Conservation (phyloP, 148 eudicot genomes). For the Chenopodium berlandieri region DNA sequence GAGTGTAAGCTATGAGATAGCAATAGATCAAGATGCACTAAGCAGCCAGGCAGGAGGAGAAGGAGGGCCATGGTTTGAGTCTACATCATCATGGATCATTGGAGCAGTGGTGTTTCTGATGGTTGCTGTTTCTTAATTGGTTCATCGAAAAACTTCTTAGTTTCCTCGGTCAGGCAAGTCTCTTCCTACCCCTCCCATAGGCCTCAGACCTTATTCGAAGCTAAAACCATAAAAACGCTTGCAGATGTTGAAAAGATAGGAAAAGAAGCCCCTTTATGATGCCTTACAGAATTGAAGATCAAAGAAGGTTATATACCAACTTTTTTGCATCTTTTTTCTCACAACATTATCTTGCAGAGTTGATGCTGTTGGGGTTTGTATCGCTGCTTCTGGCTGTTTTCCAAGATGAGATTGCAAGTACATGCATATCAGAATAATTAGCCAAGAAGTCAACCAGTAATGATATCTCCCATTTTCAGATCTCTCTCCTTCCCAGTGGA, state of each 20-base stretch:
- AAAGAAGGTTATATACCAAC: constrained; percentile 28
- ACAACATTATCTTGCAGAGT: constrained; percentile 14
- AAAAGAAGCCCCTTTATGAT: constrained; percentile 29
- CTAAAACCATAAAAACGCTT: background rate
- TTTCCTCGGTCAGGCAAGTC: constrained; percentile 26
- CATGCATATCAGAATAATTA: constrained; percentile 21
- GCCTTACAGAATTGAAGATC: constrained; percentile 22
- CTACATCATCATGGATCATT: constrained; percentile 35
- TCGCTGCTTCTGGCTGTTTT: constrained; percentile 32
- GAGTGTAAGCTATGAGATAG: too few relatives aligned
- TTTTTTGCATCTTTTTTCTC: background rate
- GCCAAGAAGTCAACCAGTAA: background rate
- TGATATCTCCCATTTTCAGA: background rate
- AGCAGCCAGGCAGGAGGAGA: constrained; percentile 20
- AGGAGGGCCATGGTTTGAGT: constrained; percentile 28
- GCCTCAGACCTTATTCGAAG: background rate
- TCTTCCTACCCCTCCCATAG: too few relatives aligned
- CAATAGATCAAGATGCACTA: too few relatives aligned
- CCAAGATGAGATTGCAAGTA: constrained; percentile 21
- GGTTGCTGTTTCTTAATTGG: background rate
- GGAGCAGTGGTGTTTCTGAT: constrained; percentile 25
- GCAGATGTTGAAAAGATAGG: constrained; percentile 22
- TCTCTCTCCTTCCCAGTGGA: background rate
- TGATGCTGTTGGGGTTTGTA: constrained; percentile 37
- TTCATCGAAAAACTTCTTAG: constrained; percentile 25